These are phyloP conservation scores for Colletotrichum theobromicola DNA, from an alignment of 2,329 filamentous ascomycete species.

Conservation along the genomic window DNA sequence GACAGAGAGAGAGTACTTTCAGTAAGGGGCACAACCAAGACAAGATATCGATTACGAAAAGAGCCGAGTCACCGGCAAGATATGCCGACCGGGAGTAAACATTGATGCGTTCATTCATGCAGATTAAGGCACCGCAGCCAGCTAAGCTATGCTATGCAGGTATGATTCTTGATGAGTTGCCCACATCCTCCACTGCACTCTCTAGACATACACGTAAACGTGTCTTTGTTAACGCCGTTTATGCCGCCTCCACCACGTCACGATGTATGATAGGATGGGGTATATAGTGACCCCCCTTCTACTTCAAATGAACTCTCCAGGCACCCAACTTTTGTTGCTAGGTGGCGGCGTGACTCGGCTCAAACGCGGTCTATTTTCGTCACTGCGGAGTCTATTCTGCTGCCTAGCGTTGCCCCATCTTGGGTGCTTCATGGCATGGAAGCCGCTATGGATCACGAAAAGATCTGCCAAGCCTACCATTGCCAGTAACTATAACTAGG, in stretches of 20 bases:
- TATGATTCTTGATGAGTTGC: background rate
- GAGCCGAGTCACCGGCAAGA: background rate
- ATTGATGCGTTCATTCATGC: background rate
- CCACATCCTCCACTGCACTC: background rate
- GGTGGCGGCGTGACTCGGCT: background rate
- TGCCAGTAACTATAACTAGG: fast-evolving
- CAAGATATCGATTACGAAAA: fast-evolving
- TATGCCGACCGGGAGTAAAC: background rate
- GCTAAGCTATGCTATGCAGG: background rate
- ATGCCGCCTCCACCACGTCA: background rate
- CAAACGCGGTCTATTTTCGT: background rate
- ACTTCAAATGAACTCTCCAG: background rate
- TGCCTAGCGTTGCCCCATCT: background rate
- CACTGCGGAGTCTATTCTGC: background rate
- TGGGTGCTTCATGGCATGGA: background rate
- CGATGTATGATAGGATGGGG: background rate
- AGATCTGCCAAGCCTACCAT: background rate
- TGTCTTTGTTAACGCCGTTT: background rate
- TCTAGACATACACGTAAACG: background rate
- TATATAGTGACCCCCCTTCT: no score
- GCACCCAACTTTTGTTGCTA: background rate
- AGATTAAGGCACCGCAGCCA: background rate
- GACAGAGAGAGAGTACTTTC: background rate
- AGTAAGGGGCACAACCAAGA: no score
- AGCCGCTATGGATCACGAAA: background rate